These are phyloP conservation scores for Saturnispora quitensis DNA, from an alignment of 805 yeast genomes.

Conservation along the genomic window DNA sequence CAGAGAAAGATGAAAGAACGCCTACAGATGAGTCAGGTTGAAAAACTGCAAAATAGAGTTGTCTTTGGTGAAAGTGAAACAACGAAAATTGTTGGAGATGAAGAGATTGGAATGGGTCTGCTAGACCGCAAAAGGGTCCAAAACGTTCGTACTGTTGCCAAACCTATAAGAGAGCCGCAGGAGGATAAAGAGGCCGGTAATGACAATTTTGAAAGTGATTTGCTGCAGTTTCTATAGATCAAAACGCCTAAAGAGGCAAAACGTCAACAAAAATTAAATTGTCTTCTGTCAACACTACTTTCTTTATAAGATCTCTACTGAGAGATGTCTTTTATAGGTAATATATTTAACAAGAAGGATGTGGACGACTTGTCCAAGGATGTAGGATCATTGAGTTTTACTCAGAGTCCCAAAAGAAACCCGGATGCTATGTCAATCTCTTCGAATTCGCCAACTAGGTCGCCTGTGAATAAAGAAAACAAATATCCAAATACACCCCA, in stretches of 20 bases:
- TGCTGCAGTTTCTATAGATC: constrained; percentile 1
- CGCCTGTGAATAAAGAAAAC: constrained; percentile 18
- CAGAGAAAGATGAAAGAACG: constrained; percentile 74
- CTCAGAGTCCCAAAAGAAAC: constrained; percentile 17
- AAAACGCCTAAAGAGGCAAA: constrained; percentile 2
- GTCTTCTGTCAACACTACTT: not conserved
- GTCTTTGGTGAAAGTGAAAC: constrained; percentile 72
- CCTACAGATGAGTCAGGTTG: constrained; percentile 69
- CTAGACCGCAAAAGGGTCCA: constrained; percentile 27
- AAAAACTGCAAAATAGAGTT: constrained; percentile 77
- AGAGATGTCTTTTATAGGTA: constrained; percentile 23
- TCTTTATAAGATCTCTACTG: not conserved
- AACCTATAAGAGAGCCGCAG: constrained; percentile 4
- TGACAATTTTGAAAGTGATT: not conserved
- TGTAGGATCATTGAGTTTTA: constrained; percentile 27
- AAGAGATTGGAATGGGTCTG: constrained; percentile 80
- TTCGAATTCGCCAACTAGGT: constrained; percentile 25
- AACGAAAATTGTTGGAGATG: constrained; percentile 56
- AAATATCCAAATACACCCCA: constrained; percentile 2
- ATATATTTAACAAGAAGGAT: constrained; percentile 22
- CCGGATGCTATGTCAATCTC: constrained; percentile 17
- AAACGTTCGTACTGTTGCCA: constrained; percentile 13
- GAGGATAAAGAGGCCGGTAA: constrained; percentile 10
- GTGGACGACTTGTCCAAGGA: constrained; percentile 28
- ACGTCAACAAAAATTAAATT: constrained; percentile 13